Base-by-base conservation (phyloP, 2,329 filamentous ascomycete genomes). In the Pyrenophora seminiperda region DNA sequence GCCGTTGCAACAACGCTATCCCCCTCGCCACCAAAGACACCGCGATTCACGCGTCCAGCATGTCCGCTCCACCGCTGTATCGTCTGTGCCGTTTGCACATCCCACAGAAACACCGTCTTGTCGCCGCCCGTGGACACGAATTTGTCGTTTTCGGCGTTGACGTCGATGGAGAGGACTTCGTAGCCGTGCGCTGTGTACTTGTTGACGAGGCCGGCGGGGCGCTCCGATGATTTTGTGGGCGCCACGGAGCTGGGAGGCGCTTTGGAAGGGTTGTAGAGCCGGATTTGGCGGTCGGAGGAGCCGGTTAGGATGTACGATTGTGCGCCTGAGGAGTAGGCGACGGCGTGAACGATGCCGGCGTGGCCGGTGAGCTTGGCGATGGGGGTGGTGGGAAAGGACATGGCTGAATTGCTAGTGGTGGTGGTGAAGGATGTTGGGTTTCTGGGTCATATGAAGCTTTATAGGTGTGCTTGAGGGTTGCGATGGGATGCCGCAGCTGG, bases 121-220 rank as follows among this genome's bases (percentile, higher is more conserved):
- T 99, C 94, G 51, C 94, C 94, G 60, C 94, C 94, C 1, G 85
- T 83, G n/a, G 87, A 92, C 7, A 86, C 87, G 72, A 99, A 97
- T 34, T 85, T 85, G 59, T 90, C 83, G 74, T 99, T 99, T 76
- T 91, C 87, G 18, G 77, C 68, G 14, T 78, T 72, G 41, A 97
- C 88, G 43, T 83, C 80, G 31, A 99, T 80, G 59, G 90, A 89
- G 53, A 97, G 86, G 6, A 99, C 88, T 62, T 92, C 89, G 77
- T 99, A 96, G 60, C 91, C 92, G 75, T 99, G 94, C 2, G 89
- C 90, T 29, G 86, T 79, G 76, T 96, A 99, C 29, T 85, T 89
- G 75, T 97, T 92, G 67, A 99, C 90, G 3, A 94, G 85, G 1
- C 73, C 65, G 2, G 65, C 38, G 58, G 68, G 31, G 37, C 55